Evolutionary conservation across 116 monocot species (phyloP).

Genomic region (Cymodocea nodosa): DNA sequence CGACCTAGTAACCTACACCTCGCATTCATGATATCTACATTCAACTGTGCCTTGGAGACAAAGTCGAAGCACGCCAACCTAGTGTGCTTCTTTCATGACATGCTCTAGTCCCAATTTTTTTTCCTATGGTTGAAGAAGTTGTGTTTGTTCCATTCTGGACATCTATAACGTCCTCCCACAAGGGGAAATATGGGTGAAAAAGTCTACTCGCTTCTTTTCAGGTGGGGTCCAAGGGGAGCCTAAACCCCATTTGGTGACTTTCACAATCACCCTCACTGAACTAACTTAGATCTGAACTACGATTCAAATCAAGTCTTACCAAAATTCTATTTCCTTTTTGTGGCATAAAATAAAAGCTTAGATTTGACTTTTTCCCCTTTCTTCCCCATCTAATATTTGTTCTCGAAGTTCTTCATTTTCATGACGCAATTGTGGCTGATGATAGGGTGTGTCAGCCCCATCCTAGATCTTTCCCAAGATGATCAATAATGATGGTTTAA

Average conservation of each 20-base stretch:
- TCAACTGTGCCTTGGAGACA: neutral
- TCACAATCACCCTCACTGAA: conserved; percentile 17
- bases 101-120: no score
- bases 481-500: no score
- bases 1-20: neutral
- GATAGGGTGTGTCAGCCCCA: no score
- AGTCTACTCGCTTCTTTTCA: conserved; percentile 3
- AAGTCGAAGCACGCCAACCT: no score
- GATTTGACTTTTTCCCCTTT: no score
- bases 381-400: no score
- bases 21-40: conserved; percentile 2
- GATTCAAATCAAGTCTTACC: conserved; percentile 21
- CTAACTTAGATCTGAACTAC: conserved; percentile 15
- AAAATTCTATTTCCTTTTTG: conserved; percentile 17
- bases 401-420: no score
- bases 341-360: conserved; percentile 5
- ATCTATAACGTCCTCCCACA: conserved; percentile 10
- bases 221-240: neutral
- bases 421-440: no score
- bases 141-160: neutral
- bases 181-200: conserved; percentile 11
- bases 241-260: conserved; percentile 18
- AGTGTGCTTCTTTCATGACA: no score
- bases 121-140: no score
- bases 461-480: no score